Conservation (phyloP, 2,329 filamentous ascomycete genomes). For the Westerdykella sp. region DNA sequence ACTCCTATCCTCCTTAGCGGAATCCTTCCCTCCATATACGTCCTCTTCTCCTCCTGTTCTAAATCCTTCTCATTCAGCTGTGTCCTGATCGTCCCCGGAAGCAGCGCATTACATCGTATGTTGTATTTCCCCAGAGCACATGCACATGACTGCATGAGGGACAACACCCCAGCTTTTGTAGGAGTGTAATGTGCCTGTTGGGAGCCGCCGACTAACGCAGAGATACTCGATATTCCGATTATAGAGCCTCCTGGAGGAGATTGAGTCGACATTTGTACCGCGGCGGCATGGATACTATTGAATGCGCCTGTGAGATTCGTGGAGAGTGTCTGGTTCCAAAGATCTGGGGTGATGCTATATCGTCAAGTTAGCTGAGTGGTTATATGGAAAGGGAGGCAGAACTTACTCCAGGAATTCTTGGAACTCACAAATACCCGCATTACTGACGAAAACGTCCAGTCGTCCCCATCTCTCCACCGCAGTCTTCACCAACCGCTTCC, state of each 20-base stretch:
- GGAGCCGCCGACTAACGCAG: slow-evolving; percentile 70
- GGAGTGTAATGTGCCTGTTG: slow-evolving; percentile 77
- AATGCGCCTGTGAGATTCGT: slow-evolving; percentile 88
- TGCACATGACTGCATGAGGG: slow-evolving; percentile 76
- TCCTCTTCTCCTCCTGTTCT: slow-evolving; percentile 62
- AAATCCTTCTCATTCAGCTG: slow-evolving; percentile 81
- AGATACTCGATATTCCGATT: slow-evolving; percentile 68
- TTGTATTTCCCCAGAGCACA: slow-evolving; percentile 69
- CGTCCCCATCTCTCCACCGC: slow-evolving; percentile 56
- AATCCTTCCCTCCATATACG: slow-evolving; percentile 75
- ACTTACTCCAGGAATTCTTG: slow-evolving; percentile 70
- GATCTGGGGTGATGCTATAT: slow-evolving; percentile 56
- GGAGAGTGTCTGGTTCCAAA: slow-evolving; percentile 64
- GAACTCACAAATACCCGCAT: slow-evolving; percentile 85
- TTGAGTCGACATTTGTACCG: slow-evolving; percentile 67
- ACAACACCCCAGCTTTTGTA: slow-evolving; percentile 76
- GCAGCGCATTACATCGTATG: slow-evolving; percentile 75
- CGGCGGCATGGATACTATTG: slow-evolving; percentile 78
- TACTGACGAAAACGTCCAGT: slow-evolving; percentile 69
- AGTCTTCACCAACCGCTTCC: slow-evolving; percentile 58
- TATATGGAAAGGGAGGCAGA: background rate
- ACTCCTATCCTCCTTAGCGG: slow-evolving; percentile 52
- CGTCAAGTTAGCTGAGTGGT: background rate
- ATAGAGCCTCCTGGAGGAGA: slow-evolving; percentile 67
- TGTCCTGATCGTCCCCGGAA: slow-evolving; percentile 78